phyloP scores from a whole-genome alignment of 2,329 filamentous ascomycete genomes.

The Ceratocystis papillata region DNA sequence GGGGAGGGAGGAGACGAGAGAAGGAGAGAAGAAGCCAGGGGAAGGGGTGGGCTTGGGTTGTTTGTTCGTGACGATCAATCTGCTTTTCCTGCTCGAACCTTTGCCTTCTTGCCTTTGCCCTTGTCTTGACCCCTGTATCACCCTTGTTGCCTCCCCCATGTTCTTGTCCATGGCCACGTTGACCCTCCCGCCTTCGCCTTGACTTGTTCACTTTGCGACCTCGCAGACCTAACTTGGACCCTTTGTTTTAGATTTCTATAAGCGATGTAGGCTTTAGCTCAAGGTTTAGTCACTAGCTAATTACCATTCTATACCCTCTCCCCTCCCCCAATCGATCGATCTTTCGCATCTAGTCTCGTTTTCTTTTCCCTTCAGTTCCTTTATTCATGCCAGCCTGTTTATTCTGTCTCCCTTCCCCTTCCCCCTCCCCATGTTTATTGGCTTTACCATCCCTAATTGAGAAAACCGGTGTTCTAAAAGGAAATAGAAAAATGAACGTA shows the following conservation, averaged over 20 bases:
- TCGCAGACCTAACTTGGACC: background rate
- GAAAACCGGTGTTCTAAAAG: too few species aligned
- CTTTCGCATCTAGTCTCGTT: background rate
- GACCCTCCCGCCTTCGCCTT: background rate
- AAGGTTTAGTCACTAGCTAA: background rate
- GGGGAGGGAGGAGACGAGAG: background rate
- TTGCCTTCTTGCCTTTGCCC: background rate
- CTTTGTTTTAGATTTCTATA: slow-evolving; percentile 5
- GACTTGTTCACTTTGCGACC: slow-evolving; percentile 8
- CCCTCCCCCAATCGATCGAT: background rate
- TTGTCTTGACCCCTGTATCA: background rate
- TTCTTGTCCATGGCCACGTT: slow-evolving; percentile 1
- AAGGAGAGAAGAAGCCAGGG: slow-evolving; percentile 4
- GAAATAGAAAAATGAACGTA: too few species aligned
- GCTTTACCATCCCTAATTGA: background rate
- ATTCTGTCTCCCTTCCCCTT: background rate
- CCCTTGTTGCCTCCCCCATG: background rate
- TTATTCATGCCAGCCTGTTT: background rate
- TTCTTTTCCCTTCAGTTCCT: background rate
- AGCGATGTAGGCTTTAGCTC: slow-evolving; percentile 4
- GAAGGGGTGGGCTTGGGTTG: background rate
- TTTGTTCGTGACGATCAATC: background rate
- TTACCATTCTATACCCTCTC: background rate
- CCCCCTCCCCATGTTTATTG: background rate
- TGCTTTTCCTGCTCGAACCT: background rate